These are phyloP conservation scores for Bruguiera sexangula DNA, from an alignment of 345 rosid genomes.

Conservation along the genomic window DNA sequence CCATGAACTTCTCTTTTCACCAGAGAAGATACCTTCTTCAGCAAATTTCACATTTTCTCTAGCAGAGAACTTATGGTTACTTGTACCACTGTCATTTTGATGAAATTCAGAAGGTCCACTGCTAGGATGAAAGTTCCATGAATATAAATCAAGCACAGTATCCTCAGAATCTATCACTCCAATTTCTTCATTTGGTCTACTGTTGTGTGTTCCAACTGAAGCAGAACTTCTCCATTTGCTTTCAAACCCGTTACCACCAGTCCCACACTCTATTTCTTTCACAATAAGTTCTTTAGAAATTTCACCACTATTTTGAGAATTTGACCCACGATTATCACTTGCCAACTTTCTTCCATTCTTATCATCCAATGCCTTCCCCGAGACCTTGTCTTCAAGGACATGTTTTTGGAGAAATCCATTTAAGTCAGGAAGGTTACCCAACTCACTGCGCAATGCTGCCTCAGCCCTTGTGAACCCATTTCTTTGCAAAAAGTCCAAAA, in stretches of 20 bases:
- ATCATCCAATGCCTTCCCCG: constrained; percentile 35
- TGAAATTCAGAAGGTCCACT: constrained; percentile 43
- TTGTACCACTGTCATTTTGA: constrained; percentile 34
- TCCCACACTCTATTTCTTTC: constrained; percentile 79
- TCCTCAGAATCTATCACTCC: constrained; percentile 49
- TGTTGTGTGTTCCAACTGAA: constrained; percentile 39
- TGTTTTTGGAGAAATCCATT: constrained; percentile 70
- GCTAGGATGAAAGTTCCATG: constrained; percentile 50
- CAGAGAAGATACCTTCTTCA: constrained; percentile 54
- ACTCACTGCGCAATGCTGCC: constrained; percentile 91
- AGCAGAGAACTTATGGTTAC: constrained; percentile 33
- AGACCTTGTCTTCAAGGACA: constrained; percentile 48
- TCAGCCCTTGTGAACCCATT: constrained; percentile 86
- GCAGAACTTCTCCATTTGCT: constrained; percentile 52
- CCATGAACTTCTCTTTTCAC: constrained; percentile 53
- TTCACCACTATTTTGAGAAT: constrained; percentile 45
- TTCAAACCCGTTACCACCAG: constrained; percentile 58
- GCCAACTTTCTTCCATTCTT: constrained; percentile 33
- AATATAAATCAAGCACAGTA: constrained; percentile 43
- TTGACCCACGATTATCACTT: constrained; percentile 29
- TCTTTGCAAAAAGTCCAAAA: constrained; percentile 71
- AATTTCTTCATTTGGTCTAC: constrained; percentile 37
- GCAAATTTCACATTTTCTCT: constrained; percentile 46
- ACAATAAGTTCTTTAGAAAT: constrained; percentile 76
- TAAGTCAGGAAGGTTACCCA: constrained; percentile 59